Percentiles rank a stretch among this genome's conserved stretches.
Conservation (phyloP, 1,139 yeast species). For the Saccharomyces hybrid region DNA sequence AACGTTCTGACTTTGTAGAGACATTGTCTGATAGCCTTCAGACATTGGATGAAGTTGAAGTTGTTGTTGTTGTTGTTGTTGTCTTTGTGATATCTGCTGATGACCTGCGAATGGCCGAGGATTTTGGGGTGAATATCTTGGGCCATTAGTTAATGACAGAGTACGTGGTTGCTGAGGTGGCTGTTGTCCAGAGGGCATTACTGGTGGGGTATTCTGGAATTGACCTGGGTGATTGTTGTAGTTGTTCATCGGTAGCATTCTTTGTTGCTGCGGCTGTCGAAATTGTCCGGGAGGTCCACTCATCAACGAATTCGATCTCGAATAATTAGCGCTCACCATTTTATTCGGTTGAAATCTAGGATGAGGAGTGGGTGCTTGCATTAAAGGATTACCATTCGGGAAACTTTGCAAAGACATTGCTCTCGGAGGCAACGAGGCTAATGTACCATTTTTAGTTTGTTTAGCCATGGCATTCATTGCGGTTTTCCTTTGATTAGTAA, state of each 20-base stretch:
- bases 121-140: neutral
- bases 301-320: conserved; percentile 24
- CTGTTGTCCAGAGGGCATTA: neutral
- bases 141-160: neutral
- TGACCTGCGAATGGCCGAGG: neutral
- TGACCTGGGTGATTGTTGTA: neutral
- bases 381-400: conserved; percentile 15
- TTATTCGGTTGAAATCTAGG: neutral
- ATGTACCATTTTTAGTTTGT: conserved; percentile 20
- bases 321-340: conserved; percentile 3
- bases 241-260: neutral
- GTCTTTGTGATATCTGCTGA: neutral
- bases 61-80: neutral
- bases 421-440: conserved; percentile 33
- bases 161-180: neutral
- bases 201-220: neutral
- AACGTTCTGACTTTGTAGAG: conserved; percentile 3
- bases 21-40: conserved; percentile 6
- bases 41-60: conserved; percentile 6
- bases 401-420: conserved; percentile 50
- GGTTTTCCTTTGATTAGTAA: conserved; percentile 60
- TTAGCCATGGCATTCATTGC: conserved; percentile 43
- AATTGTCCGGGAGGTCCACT: conserved; percentile 15
- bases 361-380: conserved; percentile 3
- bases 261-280: conserved; percentile 5